phyloP scores from a whole-genome alignment of 2,329 filamentous ascomycete genomes.

The Colletotrichum sansevieriae region DNA sequence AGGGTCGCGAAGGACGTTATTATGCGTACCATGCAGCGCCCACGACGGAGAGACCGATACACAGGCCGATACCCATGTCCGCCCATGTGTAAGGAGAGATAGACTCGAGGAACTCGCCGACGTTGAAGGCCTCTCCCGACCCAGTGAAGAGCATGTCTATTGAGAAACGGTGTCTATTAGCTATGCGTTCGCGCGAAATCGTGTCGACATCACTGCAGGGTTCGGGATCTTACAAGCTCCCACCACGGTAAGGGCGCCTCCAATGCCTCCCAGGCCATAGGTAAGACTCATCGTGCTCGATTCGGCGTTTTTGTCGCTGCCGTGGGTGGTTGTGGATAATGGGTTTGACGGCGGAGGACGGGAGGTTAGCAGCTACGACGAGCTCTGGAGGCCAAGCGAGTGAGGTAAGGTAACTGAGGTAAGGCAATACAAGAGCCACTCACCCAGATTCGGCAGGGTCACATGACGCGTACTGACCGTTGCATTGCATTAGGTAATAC shows the following conservation, averaged over 20 bases:
- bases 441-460: slow-evolving; percentile 48
- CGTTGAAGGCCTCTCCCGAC: slow-evolving; percentile 95
- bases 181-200: slow-evolving; percentile 22
- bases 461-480: slow-evolving; percentile 49
- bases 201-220: slow-evolving; percentile 26
- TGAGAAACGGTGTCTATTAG: slow-evolving; percentile 38
- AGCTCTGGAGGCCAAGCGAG: slow-evolving; percentile 39
- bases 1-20: slow-evolving; percentile 10
- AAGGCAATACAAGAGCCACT: slow-evolving; percentile 38
- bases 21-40: slow-evolving; percentile 90
- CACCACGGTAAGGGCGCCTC: slow-evolving; percentile 77
- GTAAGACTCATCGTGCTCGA: slow-evolving; percentile 74
- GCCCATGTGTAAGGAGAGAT: slow-evolving; percentile 97
- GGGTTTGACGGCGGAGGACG: slow-evolving; percentile 32
- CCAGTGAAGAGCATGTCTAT: slow-evolving; percentile 98
- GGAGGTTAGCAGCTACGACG: slow-evolving; percentile 41
- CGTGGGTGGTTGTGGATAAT: slow-evolving; percentile 34
- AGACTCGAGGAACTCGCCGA: slow-evolving; percentile 93
- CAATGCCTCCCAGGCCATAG: slow-evolving; percentile 78
- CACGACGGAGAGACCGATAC: slow-evolving; percentile 95
- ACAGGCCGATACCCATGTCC: slow-evolving; percentile 88
- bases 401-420: slow-evolving; percentile 39
- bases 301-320: slow-evolving; percentile 44
- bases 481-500: slow-evolving; percentile 20
- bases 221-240: slow-evolving; percentile 78